These are phyloP conservation scores for Aspergillus tubingensis DNA, from an alignment of 2,329 filamentous ascomycete species.

Conservation along the genomic window DNA sequence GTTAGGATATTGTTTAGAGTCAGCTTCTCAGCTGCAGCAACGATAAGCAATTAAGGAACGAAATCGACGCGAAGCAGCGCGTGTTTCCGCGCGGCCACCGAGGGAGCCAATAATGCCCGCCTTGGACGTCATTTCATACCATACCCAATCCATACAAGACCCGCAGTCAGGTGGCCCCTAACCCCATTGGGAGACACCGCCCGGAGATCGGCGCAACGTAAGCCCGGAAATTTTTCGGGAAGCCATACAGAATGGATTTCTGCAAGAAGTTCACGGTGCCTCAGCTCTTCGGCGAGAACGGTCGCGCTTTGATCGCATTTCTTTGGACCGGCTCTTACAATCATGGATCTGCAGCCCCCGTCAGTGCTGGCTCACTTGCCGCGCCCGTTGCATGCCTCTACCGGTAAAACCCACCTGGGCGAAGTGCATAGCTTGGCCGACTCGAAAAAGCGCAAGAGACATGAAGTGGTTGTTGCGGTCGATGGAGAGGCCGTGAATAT, in stretches of 20 bases:
- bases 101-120: background rate
- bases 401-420: conserved; percentile 44
- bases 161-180: background rate
- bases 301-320: conserved; percentile 11
- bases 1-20: too few relatives aligned
- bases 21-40: background rate
- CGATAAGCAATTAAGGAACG: conserved; percentile 16
- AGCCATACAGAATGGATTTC: conserved; percentile 24
- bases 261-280: conserved; percentile 2
- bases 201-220: conserved; percentile 30
- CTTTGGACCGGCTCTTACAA: background rate
- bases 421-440: conserved; percentile 57
- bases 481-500: conserved; percentile 65
- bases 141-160: conserved; percentile 2
- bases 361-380: conserved; percentile 50
- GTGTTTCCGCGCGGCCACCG: conserved; percentile 19
- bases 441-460: conserved; percentile 62
- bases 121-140: conserved; percentile 21
- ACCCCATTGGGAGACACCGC: background rate
- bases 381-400: conserved; percentile 43
- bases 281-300: conserved; percentile 16
- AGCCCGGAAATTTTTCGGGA: conserved; percentile 41
- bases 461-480: conserved; percentile 61
- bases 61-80: conserved; percentile 26
- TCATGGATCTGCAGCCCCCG: conserved; percentile 49